A percentile compares a stretch with the other conserved stretches of the same genome.
phyloP scores from a whole-genome alignment of 352 stramenopile genomes.

The Peronospora tabacina region DNA sequence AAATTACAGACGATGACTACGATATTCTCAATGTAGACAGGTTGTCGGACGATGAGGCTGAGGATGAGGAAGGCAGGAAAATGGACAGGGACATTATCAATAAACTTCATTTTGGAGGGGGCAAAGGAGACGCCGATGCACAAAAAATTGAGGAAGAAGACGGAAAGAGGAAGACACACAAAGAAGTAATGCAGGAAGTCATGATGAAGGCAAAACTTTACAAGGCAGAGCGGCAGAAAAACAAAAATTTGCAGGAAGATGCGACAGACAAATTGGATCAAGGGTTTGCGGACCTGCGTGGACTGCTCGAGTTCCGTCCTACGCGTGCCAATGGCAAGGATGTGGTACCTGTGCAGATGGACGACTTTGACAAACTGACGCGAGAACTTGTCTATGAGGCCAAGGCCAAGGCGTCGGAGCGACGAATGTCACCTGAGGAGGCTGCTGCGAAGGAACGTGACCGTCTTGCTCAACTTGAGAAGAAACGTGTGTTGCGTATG shows the following conservation, averaged over 20 bases:
- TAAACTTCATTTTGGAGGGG: conserved; percentile 82
- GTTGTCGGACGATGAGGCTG: conserved; percentile 59
- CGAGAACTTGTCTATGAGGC: conserved; percentile 83
- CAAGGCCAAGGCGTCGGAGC: conserved; percentile 90
- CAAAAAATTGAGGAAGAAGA: conserved; percentile 14
- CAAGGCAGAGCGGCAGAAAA: conserved; percentile 84
- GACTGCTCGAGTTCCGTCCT: conserved; percentile 70
- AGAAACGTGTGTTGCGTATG: conserved; percentile 91
- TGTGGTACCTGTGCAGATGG: conserved; percentile 53
- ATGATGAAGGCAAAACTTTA: conserved; percentile 89
- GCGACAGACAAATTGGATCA: conserved; percentile 67
- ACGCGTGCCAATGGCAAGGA: conserved; percentile 57
- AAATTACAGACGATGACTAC: conserved; percentile 73
- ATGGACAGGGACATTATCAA: conserved; percentile 80
- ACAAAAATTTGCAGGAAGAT: conserved; percentile 77
- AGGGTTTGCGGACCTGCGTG: conserved; percentile 54
- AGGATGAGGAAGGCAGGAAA: conserved; percentile 55
- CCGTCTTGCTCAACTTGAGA: conserved; percentile 87
- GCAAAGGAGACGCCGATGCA: conserved; percentile 17
- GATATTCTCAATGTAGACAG: conserved; percentile 47
- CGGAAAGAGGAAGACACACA: conserved; percentile 69
- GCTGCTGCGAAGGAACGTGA: conserved; percentile 90
- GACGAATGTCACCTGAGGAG: conserved; percentile 92
- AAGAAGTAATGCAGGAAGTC: conserved; percentile 88
- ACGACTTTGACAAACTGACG: conserved; percentile 83